Conservation (phyloP, 805 yeast species). For the Candida coquimbonensis region DNA sequence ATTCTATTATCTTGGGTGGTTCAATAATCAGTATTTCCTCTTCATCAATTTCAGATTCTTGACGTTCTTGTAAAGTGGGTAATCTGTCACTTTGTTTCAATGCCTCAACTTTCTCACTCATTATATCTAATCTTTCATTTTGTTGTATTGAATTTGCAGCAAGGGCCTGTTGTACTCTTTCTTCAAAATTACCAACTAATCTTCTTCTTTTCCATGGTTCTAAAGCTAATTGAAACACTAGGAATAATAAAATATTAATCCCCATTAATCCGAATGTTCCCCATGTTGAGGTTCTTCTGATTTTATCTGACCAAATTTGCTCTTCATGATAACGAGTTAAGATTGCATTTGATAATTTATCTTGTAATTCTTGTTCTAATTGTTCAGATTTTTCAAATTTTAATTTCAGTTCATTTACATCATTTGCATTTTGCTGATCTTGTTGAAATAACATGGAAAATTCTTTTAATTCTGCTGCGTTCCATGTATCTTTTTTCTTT, state of each 20-base stretch:
- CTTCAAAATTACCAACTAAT: slow-evolving; percentile 77
- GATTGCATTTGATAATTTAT: slow-evolving; percentile 66
- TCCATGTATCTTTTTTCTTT: slow-evolving; percentile 82
- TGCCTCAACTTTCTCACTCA: slow-evolving; percentile 21
- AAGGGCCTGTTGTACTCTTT: slow-evolving; percentile 55
- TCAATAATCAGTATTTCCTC: slow-evolving; percentile 11
- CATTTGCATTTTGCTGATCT: slow-evolving; percentile 67
- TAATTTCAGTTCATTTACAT: slow-evolving; percentile 45
- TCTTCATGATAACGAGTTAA: slow-evolving; percentile 91
- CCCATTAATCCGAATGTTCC: slow-evolving; percentile 92
- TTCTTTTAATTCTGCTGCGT: slow-evolving; percentile 66
- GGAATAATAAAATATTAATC: slow-evolving; percentile 67
- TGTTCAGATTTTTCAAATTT: slow-evolving; percentile 48
- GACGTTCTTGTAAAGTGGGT: slow-evolving; percentile 13
- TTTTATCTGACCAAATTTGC: slow-evolving; percentile 96
- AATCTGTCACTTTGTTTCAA: slow-evolving; percentile 16
- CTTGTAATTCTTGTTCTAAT: slow-evolving; percentile 61
- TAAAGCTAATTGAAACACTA: slow-evolving; percentile 75
- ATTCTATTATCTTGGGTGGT: slow-evolving; percentile 11
- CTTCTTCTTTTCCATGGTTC: slow-evolving; percentile 93
- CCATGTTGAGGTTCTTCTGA: slow-evolving; percentile 91
- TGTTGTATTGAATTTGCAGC: slow-evolving; percentile 28
- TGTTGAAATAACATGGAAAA: slow-evolving; percentile 76
- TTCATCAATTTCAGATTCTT: slow-evolving; percentile 16
- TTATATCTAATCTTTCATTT: slow-evolving; percentile 22